Base-by-base conservation (phyloP, 2,329 filamentous ascomycete genomes). In the Arthrobotrys megalospora region DNA sequence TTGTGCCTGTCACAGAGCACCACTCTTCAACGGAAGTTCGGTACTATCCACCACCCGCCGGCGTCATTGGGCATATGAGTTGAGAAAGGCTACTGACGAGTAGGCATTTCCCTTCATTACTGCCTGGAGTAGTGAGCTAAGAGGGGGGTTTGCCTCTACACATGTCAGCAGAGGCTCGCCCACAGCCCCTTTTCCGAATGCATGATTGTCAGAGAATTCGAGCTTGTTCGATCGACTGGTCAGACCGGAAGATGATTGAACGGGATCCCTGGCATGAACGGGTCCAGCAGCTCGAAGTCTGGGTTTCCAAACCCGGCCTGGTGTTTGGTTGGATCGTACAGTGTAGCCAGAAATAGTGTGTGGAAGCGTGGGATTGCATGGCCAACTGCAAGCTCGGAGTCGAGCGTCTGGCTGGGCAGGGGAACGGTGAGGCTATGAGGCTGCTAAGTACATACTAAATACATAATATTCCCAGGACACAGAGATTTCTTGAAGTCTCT, bases 351-450 rank as follows among this genome's bases (percentile, higher is more conserved):
- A 43, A 60, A 60, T 60, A 60, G 55, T 6, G n/a, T 21, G 32
- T 38, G 52, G 6, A 58, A 58, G 52, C 55, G 55, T 60, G 55
- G 55, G 55, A 28, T 60, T 28, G 34, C 52, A 58, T 58, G 32
- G 32, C 52, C 6, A 21, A 43, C 36, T 58, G 52, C 34, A 58
- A 41, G n/a, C 34, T 58, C 34, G 52, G 52, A 58, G 34, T 58
- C 52, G 52, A 41, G 52, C 34, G 52, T 41, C 52, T 58, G 52
- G 52, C 52, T 58, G 52, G 52, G 52, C 52, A 58, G 52, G 52
- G 52, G 52, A 58, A 41, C 52, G n/a, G 41, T 24, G 55, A 41
- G 34, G 55, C 55, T 60, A 60, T 43, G 55, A 60, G 34, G 55
- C 55, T 43, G n/a, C n/a, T 48, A 38, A 38, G n/a, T 38, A 45